Evolutionary conservation across 2,329 filamentous ascomycete species (phyloP), one percentile per base, ranked within the genome.

Genomic region (Fusarium armeniacum): DNA sequence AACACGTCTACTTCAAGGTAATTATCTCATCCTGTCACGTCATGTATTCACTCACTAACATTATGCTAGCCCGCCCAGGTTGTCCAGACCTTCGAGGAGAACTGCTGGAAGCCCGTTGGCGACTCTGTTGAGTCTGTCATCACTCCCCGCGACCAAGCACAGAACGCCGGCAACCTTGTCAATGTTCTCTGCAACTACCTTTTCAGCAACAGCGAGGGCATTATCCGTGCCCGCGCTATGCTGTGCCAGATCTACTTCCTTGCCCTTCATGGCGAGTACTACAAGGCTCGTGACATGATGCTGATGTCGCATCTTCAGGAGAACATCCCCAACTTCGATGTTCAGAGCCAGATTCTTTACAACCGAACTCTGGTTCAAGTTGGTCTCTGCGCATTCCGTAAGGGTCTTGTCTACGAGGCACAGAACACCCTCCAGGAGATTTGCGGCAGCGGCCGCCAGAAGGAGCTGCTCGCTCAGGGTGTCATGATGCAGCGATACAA

Each of bases 221-320:
- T 99, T 76, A 94, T 98, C 77, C 91, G 95, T 71, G 97, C 95
- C 64, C 91, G 96, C 64, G 95, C 96, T 46, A 98, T 99, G 94
- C 87, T 99, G 67, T 98, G 93, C 86, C 94, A 98, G 83, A 96
- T 99, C 69, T 99, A 99, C 86, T 97, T 97, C 90, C 87, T 98
- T 74, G 96, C 96, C 52, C 88, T 99, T 55, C 96, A 99, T 82
- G 94, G 98, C 82, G 91, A 97, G 76, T 99, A 98, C 87, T 98
- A 97, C 88, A 93, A 92, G 83, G 92, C 96, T 76, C 93, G 96
- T 73, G 97, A 99, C 81, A 95, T 99, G 92, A 97, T 98, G 91
- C 89, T 99, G 81, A 99, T 99, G 94, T 99, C 96, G 20, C 96
- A 99, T 84, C 85, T 99, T 78, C 95, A 98, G 79, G 96, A 99